A percentile compares a stretch with the other conserved stretches of the same genome.
Conservation (phyloP, 1,284 basidiomycete species). For the Cryptococcus sp. region DNA sequence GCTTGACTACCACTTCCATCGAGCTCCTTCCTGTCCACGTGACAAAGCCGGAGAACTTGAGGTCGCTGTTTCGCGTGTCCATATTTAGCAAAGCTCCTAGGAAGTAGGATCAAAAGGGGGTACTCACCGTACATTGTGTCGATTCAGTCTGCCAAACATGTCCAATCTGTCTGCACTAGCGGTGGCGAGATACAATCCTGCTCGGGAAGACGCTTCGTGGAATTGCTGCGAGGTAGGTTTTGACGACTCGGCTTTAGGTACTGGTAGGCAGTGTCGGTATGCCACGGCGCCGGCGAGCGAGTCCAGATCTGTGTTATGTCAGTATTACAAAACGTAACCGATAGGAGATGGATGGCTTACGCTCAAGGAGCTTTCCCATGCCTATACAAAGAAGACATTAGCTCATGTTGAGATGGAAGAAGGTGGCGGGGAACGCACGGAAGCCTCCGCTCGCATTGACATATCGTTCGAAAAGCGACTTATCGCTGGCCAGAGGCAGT, state of each 20-base stretch:
- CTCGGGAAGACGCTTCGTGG: slow-evolving; percentile 62
- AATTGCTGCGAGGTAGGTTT: slow-evolving; percentile 38
- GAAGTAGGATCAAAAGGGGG: slow-evolving; percentile 4
- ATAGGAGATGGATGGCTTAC: slow-evolving; percentile 23
- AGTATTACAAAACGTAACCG: too few species aligned
- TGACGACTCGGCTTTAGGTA: slow-evolving; percentile 12
- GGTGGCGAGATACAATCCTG: slow-evolving; percentile 77
- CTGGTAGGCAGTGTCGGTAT: slow-evolving; percentile 71
- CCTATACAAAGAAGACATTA: slow-evolving; percentile 25
- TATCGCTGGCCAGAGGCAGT: slow-evolving; percentile 47
- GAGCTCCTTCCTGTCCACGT: slow-evolving; percentile 74
- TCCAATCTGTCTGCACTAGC: slow-evolving; percentile 70
- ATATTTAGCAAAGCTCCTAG: too few species aligned
- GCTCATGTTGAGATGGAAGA: neutral
- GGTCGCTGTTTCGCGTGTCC: slow-evolving; percentile 65
- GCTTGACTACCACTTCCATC: slow-evolving; percentile 79
- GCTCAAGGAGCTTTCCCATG: slow-evolving; percentile 54
- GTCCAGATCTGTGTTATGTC: slow-evolving; percentile 60
- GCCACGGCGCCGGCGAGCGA: slow-evolving; percentile 78
- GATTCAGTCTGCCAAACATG: slow-evolving; percentile 49
- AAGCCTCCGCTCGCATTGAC: slow-evolving; percentile 52
- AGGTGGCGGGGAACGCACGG: slow-evolving; percentile 29
- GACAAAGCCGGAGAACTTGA: slow-evolving; percentile 74
- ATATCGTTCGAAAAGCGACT: slow-evolving; percentile 46
- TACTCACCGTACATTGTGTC: slow-evolving; percentile 53